Conservation (phyloP, 169 alveolate genomes). For the Eimeria zaria region DNA sequence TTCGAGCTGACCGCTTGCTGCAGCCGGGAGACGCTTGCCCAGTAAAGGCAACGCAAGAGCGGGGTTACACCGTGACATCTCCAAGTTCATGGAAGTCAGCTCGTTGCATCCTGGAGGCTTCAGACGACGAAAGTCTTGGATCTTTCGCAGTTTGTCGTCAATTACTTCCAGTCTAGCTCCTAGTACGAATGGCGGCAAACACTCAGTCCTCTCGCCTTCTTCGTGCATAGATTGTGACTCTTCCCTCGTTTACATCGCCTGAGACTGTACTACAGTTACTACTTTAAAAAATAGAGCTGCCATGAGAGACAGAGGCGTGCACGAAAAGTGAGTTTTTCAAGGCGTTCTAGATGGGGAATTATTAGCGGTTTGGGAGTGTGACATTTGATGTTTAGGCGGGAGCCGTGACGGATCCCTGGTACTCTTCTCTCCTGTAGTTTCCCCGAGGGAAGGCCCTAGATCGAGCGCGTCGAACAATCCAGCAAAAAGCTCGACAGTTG, state of each 20-base stretch:
- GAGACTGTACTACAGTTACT: neutral
- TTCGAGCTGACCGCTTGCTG: slow-evolving; percentile 36
- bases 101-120: slow-evolving; percentile 34
- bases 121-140: slow-evolving; percentile 39
- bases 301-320: neutral
- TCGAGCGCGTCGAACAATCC: neutral
- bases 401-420: slow-evolving; percentile 12
- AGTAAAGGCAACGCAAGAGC: neutral
- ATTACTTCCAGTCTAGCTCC: slow-evolving; percentile 22
- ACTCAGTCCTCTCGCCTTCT: neutral
- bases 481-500: neutral
- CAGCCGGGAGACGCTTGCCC: slow-evolving; percentile 16
- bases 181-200: slow-evolving; percentile 6
- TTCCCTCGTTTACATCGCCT: neutral
- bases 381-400: slow-evolving; percentile 27
- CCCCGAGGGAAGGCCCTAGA: slow-evolving; percentile 6
- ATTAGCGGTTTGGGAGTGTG: neutral
- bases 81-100: slow-evolving; percentile 67
- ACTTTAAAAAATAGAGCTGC: neutral
- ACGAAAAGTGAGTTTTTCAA: neutral
- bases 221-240: neutral
- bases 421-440: slow-evolving; percentile 27
- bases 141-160: slow-evolving; percentile 35
- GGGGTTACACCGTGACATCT: slow-evolving; percentile 40
- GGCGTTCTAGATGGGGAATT: neutral